phyloP scores from a whole-genome alignment of 2,329 filamentous ascomycete species.

The Pseudocercospora eumusae region DNA sequence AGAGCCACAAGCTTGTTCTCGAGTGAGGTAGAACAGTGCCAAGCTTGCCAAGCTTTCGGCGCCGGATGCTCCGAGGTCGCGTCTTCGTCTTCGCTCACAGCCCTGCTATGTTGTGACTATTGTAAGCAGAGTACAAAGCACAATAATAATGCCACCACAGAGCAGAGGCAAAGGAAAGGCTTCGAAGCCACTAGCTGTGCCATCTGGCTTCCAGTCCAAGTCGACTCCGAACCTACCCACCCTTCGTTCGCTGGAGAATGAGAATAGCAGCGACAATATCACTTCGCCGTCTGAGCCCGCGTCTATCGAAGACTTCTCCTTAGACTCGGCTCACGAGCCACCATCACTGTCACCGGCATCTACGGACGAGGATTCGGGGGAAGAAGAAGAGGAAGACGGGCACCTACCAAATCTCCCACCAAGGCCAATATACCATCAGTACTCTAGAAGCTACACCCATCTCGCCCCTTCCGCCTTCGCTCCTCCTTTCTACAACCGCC shows the following conservation, averaged over 20 bases:
- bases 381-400: conserved; percentile 33
- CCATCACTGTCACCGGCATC: conserved; percentile 34
- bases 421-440: conserved; percentile 46
- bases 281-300: conserved; percentile 44
- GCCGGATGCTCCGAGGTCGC: too few relatives aligned
- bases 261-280: conserved; percentile 29
- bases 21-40: too few relatives aligned
- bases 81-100: too few relatives aligned
- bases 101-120: too few relatives aligned
- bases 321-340: conserved; percentile 34
- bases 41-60: too few relatives aligned
- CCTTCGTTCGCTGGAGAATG: conserved; percentile 37
- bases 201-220: conserved; percentile 46
- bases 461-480: conserved; percentile 55
- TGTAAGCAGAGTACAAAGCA: too few relatives aligned
- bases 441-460: conserved; percentile 49
- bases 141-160: conserved; percentile 38
- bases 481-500: conserved; percentile 94
- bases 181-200: conserved; percentile 22
- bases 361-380: conserved; percentile 35
- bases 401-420: conserved; percentile 34
- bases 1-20: too few relatives aligned
- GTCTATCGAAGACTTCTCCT: conserved; percentile 43
- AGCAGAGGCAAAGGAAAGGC: conserved; percentile 42
- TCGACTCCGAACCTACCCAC: conserved; percentile 52